A percentile compares a stretch with the other conserved stretches of the same genome.
Evolutionary conservation across 2,329 filamentous ascomycete genomes (phyloP).

Genomic region (Pseudovirgaria hyperparasitica): DNA sequence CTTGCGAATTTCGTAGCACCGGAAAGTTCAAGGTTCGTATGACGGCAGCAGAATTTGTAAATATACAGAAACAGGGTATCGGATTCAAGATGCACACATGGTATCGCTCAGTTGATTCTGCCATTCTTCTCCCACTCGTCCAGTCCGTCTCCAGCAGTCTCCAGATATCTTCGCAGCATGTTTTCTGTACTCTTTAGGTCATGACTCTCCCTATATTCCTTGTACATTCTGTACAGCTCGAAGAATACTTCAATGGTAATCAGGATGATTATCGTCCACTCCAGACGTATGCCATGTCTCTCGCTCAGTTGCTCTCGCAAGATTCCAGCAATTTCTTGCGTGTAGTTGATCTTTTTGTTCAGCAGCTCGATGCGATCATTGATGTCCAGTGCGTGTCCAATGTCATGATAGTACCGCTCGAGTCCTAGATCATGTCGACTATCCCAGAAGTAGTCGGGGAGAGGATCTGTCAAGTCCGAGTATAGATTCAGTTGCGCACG

Average conservation of each 20-base stretch:
- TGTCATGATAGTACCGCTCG: conserved; percentile 90
- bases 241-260: conserved; percentile 89
- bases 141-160: too few relatives aligned
- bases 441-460: conserved; percentile 97
- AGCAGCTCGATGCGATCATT: conserved; percentile 79
- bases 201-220: conserved; percentile 40
- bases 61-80: too few relatives aligned
- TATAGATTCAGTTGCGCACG: conserved; percentile 93
- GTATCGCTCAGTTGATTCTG: too few relatives aligned
- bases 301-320: conserved; percentile 80
- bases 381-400: conserved; percentile 81
- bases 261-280: conserved; percentile 91
- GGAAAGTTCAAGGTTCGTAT: too few relatives aligned
- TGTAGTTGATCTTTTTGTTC: conserved; percentile 97
- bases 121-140: too few relatives aligned
- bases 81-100: too few relatives aligned
- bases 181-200: conserved; percentile 28
- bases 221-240: conserved; percentile 62
- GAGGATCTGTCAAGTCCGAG: conserved; percentile 85
- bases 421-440: conserved; percentile 75
- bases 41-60: too few relatives aligned
- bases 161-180: conserved; percentile 25
- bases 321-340: conserved; percentile 85
- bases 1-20: too few relatives aligned
- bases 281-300: conserved; percentile 74